A percentile compares a stretch with the other conserved stretches of the same genome.
Evolutionary conservation across 2,329 filamentous ascomycete genomes (phyloP).

Genomic region (Pyrenochaeta sp.): DNA sequence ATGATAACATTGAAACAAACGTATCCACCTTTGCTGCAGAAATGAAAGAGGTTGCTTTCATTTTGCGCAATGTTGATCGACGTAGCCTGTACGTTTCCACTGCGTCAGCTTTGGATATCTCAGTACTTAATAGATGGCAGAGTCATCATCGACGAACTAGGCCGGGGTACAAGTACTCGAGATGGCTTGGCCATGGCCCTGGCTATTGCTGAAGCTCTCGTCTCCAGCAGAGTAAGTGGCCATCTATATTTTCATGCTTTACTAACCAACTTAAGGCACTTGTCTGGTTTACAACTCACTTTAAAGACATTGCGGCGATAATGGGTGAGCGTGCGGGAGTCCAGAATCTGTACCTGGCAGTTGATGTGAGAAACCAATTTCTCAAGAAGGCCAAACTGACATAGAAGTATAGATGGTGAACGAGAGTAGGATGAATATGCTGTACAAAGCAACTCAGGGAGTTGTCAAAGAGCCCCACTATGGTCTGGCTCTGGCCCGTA

Average conservation of each 20-base stretch:
- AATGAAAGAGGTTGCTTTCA: slow-evolving; percentile 96
- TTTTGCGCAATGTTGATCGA: slow-evolving; percentile 80
- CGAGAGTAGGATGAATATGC: slow-evolving; percentile 78
- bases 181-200: slow-evolving; percentile 91
- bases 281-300: slow-evolving; percentile 96
- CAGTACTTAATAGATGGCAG: slow-evolving; percentile 13
- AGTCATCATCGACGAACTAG: slow-evolving; percentile 89
- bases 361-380: slow-evolving; percentile 63
- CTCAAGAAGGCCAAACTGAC: slow-evolving; percentile 3
- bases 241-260: not conserved
- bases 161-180: slow-evolving; percentile 85
- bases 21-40: slow-evolving; percentile 93
- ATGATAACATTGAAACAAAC: slow-evolving; percentile 89
- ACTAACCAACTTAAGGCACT: slow-evolving; percentile 60
- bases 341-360: slow-evolving; percentile 80
- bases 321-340: slow-evolving; percentile 80
- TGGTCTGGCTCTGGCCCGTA: slow-evolving; percentile 80
- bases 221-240: slow-evolving; percentile 66
- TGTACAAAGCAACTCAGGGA: slow-evolving; percentile 82
- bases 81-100: slow-evolving; percentile 65
- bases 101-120: not conserved
- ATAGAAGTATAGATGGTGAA: slow-evolving; percentile 46
- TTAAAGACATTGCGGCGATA: slow-evolving; percentile 80
- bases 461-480: slow-evolving; percentile 77
- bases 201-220: slow-evolving; percentile 86